Conservation (phyloP, 305 asterid genomes). For the Rubia balearica region DNA sequence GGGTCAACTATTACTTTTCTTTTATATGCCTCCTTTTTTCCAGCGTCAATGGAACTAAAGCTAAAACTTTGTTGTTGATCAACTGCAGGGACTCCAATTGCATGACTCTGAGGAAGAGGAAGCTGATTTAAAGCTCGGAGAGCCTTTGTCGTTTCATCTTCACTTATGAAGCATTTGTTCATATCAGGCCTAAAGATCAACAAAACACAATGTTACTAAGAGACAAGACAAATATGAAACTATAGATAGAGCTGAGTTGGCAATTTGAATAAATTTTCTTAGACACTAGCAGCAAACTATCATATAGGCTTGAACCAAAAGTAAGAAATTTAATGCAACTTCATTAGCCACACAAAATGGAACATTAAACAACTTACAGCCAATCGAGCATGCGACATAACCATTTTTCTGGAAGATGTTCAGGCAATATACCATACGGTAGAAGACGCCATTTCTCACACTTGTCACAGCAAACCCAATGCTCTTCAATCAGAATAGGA, state of each 20-base stretch:
- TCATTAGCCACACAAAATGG: constrained; percentile 10
- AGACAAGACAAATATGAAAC: background rate
- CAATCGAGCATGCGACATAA: constrained; percentile 76
- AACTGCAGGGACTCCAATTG: constrained; percentile 36
- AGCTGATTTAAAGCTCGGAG: constrained; percentile 34
- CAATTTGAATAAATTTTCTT: background rate
- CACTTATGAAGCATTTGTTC: constrained; percentile 62
- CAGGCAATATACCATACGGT: constrained; percentile 51
- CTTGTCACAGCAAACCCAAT: constrained; percentile 78
- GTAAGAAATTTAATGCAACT: background rate
- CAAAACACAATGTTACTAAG: constrained; percentile 5
- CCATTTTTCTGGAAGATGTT: constrained; percentile 71
- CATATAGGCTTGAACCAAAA: background rate
- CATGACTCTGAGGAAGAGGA: constrained; percentile 44
- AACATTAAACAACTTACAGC: constrained; percentile 66
- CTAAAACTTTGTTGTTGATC: constrained; percentile 26
- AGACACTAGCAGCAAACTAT: background rate
- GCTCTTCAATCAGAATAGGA: constrained; percentile 47
- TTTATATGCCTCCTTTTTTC: constrained; percentile 47
- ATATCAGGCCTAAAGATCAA: constrained; percentile 65
- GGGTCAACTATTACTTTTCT: constrained; percentile 32
- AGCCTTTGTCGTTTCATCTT: constrained; percentile 68
- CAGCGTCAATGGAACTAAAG: constrained; percentile 25
- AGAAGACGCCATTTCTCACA: constrained; percentile 82
- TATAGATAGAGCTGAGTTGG: background rate